Base-by-base conservation (phyloP, 192 early-diverging fungal species). In the Coemansia nantahalensis region DNA sequence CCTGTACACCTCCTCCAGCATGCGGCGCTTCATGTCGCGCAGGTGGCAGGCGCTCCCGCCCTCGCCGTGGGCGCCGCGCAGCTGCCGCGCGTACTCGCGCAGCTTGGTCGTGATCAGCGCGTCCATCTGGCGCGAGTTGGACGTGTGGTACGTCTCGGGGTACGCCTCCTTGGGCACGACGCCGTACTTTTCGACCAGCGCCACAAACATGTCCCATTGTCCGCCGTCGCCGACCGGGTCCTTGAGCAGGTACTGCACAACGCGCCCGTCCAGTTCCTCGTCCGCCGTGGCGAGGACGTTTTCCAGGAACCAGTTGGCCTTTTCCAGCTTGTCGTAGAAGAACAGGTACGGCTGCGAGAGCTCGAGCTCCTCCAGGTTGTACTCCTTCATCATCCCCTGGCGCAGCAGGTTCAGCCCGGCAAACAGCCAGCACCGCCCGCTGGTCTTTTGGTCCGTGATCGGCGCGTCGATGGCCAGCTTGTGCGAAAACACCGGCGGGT, bases 401-500 rank as follows among this genome's bases (percentile, higher is more conserved):
- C 89, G 79, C 59, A 91, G 72, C 19, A 86, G 81, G 66, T 89
- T 91, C 31, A 83, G 70, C 47, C 83, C 87, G 14, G 89, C 89
- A 77, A 91, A 91, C 41, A 91, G 68, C 89, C 89, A 91, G 79
- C 89, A 91, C 6, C 89, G 76, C 5, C 89, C 89, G 30, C 82
- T 84, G 51, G 63, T 70, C 65, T 82, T 84, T 69, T 91, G 89
- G 64, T 91, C 83, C 7, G 89, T 91, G 26, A 77, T 77, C 11
- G 65, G 65, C 42, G 67, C 60, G 30, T 76, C 74, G 12, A 84
- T 72, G 0, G 74, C 60, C 14, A 71, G 56, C 72, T 76, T 60
- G 59, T 65, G 17, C 36, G 60, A 80, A 35, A 65, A 66, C 23
- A 68, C 64, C 0, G 56, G 63, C 37, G 66, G 62, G 30, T 64